Evolutionary conservation across 768 basidiomycete genomes (phyloP).

Genomic region (Hygrophorus russula): DNA sequence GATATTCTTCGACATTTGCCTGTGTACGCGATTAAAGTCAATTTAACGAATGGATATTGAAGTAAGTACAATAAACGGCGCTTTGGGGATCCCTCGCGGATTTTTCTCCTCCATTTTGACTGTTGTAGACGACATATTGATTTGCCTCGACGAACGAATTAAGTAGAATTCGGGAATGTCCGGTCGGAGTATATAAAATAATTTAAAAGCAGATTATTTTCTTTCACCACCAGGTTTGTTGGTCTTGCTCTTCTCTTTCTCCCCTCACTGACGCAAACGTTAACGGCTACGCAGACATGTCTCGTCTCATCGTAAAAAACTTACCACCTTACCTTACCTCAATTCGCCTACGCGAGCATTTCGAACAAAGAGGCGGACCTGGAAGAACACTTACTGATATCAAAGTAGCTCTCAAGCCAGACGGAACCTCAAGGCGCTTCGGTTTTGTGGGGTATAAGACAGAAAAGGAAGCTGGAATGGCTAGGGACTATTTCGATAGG

Average conservation of each 20-base stretch:
- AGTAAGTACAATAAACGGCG: slow-evolving; percentile 79
- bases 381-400: slow-evolving; percentile 74
- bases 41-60: background rate
- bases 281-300: slow-evolving; percentile 33
- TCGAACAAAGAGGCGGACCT: slow-evolving; percentile 49
- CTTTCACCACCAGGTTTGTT: background rate
- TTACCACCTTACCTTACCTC: slow-evolving; percentile 61
- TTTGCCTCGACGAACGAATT: background rate
- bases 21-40: slow-evolving; percentile 17
- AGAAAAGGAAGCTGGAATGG: slow-evolving; percentile 59
- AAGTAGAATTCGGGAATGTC: background rate
- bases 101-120: slow-evolving; percentile 28
- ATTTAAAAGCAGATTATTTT: slow-evolving; percentile 1
- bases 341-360: slow-evolving; percentile 53
- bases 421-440: slow-evolving; percentile 78
- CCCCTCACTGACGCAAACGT: no score
- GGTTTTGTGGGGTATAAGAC: slow-evolving; percentile 90
- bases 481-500: slow-evolving; percentile 74
- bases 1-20: slow-evolving; percentile 81
- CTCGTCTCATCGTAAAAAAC: slow-evolving; percentile 77
- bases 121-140: background rate
- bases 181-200: slow-evolving; percentile 2
- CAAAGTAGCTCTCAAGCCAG: slow-evolving; percentile 63
- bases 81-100: slow-evolving; percentile 88
- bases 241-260: background rate